A percentile compares a stretch with the other conserved stretches of the same genome.
Conservation (phyloP, 176 grass and related monocot species). For the Zea luxurians region DNA sequence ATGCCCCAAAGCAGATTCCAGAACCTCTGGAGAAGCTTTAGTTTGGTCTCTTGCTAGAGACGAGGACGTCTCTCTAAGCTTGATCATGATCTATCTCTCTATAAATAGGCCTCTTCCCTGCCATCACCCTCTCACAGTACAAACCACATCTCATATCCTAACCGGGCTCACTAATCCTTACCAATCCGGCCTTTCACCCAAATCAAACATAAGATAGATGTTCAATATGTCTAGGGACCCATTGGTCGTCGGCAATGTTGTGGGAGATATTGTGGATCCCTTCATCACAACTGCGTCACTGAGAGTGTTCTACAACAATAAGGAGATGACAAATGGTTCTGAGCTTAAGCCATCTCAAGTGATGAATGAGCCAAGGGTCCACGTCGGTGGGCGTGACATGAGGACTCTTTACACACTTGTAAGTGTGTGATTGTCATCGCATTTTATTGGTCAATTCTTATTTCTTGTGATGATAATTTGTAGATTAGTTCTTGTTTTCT, state of each 20-base stretch:
- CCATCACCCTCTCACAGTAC: constrained; percentile 7
- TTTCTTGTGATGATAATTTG: neutral
- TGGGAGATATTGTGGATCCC: constrained; percentile 82
- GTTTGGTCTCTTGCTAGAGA: constrained; percentile 16
- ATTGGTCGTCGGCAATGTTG: constrained; percentile 66
- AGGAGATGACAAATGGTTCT: constrained; percentile 71
- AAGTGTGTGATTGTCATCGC: constrained; percentile 27
- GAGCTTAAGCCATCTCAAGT: constrained; percentile 91
- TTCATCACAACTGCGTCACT: constrained; percentile 56
- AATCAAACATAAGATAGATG: neutral
- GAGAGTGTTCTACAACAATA: constrained; percentile 72
- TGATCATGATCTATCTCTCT: constrained; percentile 37
- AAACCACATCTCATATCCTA: constrained; percentile 38
- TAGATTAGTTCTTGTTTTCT: neutral
- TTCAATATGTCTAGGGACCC: constrained; percentile 85
- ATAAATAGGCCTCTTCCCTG: constrained; percentile 46
- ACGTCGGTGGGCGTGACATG: constrained; percentile 68
- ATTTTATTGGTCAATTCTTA: neutral
- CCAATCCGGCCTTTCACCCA: neutral
- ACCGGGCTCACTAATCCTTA: constrained; percentile 24
- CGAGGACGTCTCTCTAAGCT: neutral
- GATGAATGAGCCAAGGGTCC: constrained; percentile 55
- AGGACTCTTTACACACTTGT: constrained; percentile 91
- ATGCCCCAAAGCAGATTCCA: constrained; percentile 48
- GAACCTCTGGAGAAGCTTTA: constrained; percentile 32